These are phyloP conservation scores for Aegilops bicornis DNA, from an alignment of 176 grass and related monocot species.

Conservation along the genomic window DNA sequence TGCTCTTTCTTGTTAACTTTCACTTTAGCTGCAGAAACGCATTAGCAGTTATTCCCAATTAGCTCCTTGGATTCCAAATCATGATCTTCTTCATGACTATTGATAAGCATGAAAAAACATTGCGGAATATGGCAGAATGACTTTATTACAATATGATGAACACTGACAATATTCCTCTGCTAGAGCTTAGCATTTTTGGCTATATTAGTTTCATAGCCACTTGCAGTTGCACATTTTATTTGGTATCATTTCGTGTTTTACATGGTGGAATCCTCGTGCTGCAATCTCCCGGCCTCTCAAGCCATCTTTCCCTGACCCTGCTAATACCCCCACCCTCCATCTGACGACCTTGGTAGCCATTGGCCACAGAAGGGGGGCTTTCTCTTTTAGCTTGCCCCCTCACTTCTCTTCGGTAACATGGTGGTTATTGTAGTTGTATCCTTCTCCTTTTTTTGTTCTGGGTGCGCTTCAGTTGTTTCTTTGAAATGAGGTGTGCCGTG, in stretches of 20 bases:
- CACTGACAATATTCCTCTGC: background rate
- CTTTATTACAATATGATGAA: background rate
- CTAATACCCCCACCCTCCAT: background rate
- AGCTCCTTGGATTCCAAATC: background rate
- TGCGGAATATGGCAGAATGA: background rate
- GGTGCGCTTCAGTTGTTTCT: background rate
- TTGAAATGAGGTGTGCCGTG: background rate
- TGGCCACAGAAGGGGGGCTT: background rate
- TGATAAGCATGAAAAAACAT: background rate
- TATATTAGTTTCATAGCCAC: background rate
- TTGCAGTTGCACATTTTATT: slow-evolving; percentile 7
- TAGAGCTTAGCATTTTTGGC: background rate
- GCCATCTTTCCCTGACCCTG: background rate
- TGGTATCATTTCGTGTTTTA: background rate
- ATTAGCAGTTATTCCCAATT: background rate
- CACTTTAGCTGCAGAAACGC: background rate
- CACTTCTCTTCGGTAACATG: background rate
- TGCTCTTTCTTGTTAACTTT: background rate
- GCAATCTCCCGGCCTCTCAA: background rate
- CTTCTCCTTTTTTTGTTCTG: background rate
- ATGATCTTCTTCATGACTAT: background rate
- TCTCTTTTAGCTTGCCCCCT: background rate
- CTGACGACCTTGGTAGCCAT: background rate
- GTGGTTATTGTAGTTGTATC: background rate
- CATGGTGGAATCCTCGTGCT: background rate